Percentiles rank a stretch among this genome's conserved stretches.
These are phyloP conservation scores for Taphrina confusa DNA, from an alignment of 1,139 yeast species.

Conservation along the genomic window DNA sequence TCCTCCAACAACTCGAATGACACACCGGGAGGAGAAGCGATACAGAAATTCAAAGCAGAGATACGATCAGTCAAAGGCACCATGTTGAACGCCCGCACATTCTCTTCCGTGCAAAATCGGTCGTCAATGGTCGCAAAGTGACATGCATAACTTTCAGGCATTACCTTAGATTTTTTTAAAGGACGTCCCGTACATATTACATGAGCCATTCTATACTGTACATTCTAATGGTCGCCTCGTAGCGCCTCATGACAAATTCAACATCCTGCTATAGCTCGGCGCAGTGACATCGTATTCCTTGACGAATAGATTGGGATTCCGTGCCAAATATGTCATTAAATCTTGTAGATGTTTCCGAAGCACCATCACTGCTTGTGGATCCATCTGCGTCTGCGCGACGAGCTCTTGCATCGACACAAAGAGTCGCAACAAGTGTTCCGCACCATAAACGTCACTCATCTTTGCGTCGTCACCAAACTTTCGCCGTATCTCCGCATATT, in stretches of 20 bases:
- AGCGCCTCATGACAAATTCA: conserved; percentile 32
- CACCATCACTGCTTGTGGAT: conserved; percentile 65
- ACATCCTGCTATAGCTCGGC: conserved; percentile 22
- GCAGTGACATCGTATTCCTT: conserved; percentile 23
- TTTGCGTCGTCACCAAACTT: conserved; percentile 47
- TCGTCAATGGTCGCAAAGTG: not conserved
- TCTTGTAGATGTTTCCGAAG: conserved; percentile 58
- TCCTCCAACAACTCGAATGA: not conserved
- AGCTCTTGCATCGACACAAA: conserved; percentile 71
- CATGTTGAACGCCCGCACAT: conserved; percentile 36
- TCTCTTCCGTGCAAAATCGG: conserved; percentile 7
- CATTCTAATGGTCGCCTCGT: conserved; percentile 54
- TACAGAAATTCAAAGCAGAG: conserved; percentile 38
- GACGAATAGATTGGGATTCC: conserved; percentile 9
- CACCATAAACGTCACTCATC: conserved; percentile 64
- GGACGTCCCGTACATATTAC: conserved; percentile 54
- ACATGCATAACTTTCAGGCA: conserved; percentile 11
- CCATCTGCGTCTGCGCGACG: conserved; percentile 78
- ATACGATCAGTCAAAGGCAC: conserved; percentile 39
- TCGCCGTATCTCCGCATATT: conserved; percentile 61
- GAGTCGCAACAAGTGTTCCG: conserved; percentile 43
- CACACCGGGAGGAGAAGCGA: conserved; percentile 6
- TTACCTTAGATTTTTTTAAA: not conserved
- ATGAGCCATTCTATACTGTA: conserved; percentile 60
- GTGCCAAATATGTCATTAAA: conserved; percentile 50